phyloP scores from a whole-genome alignment of 139 green algal genomes.

The Micractinium sp. region DNA sequence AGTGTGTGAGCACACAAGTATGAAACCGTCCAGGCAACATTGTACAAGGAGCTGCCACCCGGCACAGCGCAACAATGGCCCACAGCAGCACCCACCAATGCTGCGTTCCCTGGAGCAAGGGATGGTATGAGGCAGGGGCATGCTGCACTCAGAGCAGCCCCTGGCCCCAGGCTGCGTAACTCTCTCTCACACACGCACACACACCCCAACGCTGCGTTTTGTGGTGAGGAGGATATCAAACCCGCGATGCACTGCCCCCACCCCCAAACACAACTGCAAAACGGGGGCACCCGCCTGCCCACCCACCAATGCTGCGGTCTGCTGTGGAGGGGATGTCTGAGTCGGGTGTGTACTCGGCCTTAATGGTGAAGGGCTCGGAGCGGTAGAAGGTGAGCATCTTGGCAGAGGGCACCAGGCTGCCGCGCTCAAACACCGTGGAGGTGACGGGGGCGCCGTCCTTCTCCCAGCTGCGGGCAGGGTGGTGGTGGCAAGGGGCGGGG shows the following conservation, averaged over 20 bases:
- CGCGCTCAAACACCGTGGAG: slow-evolving; percentile 76
- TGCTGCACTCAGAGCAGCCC: no score
- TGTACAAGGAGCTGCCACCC: not conserved
- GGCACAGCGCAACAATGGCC: no score
- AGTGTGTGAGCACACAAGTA: not conserved
- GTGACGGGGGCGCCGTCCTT: slow-evolving; percentile 74
- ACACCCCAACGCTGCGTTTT: no score
- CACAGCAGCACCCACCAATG: not conserved
- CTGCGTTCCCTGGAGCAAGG: not conserved
- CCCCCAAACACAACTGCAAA: not conserved
- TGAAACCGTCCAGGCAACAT: no score
- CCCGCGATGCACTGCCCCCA: no score
- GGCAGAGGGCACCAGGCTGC: slow-evolving; percentile 77
- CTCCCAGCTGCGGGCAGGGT: slow-evolving; percentile 66
- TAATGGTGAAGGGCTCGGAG: slow-evolving; percentile 68
- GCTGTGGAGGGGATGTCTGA: slow-evolving; percentile 61
- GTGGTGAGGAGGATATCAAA: no score
- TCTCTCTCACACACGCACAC: no score
- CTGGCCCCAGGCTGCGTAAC: no score
- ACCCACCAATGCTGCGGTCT: slow-evolving; percentile 45
- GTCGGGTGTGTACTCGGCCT: slow-evolving; percentile 75
- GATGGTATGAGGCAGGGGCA: no score
- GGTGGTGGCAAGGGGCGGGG: not conserved
- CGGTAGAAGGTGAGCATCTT: slow-evolving; percentile 96
- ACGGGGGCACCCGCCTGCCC: not conserved